Conservation (phyloP, 1,284 basidiomycete species). For the Ustilago cynodontis region DNA sequence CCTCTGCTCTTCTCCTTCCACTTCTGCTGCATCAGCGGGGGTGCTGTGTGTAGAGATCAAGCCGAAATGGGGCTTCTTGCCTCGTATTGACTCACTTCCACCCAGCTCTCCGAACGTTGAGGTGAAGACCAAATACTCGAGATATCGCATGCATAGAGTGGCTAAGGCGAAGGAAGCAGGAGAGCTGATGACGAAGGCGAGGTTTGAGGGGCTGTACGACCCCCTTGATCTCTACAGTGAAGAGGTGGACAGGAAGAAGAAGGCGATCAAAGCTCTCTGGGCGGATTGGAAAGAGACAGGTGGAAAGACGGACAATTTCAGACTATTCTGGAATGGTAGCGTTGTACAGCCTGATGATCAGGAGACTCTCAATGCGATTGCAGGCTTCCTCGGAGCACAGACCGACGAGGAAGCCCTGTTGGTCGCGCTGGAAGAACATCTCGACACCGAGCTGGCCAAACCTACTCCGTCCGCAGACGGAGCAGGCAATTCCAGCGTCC, state of each 20-base stretch:
- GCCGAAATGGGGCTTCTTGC: slow-evolving; percentile 53
- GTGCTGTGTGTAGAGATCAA: slow-evolving; percentile 52
- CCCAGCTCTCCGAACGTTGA: slow-evolving; percentile 36
- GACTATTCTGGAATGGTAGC: slow-evolving; percentile 48
- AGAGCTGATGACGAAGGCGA: slow-evolving; percentile 2
- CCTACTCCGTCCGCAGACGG: background rate
- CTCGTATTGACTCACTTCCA: slow-evolving; percentile 20
- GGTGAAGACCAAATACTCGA: slow-evolving; percentile 41
- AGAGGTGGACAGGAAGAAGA: slow-evolving; percentile 14
- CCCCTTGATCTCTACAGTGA: slow-evolving; percentile 48
- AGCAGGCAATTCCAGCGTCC: slow-evolving; percentile 62
- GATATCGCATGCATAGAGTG: slow-evolving; percentile 45
- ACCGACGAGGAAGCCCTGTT: slow-evolving; percentile 1
- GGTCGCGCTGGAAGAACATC: slow-evolving; percentile 2
- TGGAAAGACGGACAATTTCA: slow-evolving; percentile 42
- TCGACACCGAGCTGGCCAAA: slow-evolving; percentile 22
- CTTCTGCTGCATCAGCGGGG: background rate
- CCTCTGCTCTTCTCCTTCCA: background rate
- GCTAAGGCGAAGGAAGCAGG: slow-evolving; percentile 8
- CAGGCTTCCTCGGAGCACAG: slow-evolving; percentile 12
- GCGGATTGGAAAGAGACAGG: slow-evolving; percentile 25
- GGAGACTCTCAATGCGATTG: background rate
- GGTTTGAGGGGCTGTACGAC: slow-evolving; percentile 41
- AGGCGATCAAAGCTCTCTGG: slow-evolving; percentile 35
- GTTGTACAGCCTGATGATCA: slow-evolving; percentile 22